Evolutionary conservation across 352 stramenopile genomes (phyloP).

Genomic region (Globisporangium viniferum): DNA sequence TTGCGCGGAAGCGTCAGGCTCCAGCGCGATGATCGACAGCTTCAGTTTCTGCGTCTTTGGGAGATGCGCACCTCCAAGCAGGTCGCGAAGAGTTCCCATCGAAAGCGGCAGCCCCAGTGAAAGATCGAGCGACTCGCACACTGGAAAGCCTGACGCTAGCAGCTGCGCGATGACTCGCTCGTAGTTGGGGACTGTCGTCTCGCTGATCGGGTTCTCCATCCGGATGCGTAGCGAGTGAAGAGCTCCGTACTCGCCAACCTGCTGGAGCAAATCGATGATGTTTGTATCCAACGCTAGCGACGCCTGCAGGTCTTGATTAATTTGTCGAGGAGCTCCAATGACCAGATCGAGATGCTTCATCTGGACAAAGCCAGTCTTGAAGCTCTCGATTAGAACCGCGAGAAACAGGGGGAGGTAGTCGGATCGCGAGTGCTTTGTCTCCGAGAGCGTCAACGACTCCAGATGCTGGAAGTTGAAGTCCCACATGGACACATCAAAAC

Average conservation of each 20-base stretch:
- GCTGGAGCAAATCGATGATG: slow-evolving; percentile 22
- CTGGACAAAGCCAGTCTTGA: slow-evolving; percentile 48
- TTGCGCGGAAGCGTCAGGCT: not conserved
- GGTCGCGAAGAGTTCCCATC: slow-evolving; percentile 13
- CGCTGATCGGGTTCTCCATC: slow-evolving; percentile 14
- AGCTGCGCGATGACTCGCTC: slow-evolving; percentile 29
- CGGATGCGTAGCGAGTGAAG: slow-evolving; percentile 23
- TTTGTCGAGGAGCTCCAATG: slow-evolving; percentile 1
- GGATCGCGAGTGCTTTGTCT: slow-evolving; percentile 28
- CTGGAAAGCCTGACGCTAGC: slow-evolving; percentile 35
- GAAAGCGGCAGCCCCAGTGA: slow-evolving; percentile 22
- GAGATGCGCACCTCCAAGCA: slow-evolving; percentile 21
- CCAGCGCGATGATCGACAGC: slow-evolving; percentile 20
- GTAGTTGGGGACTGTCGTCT: slow-evolving; percentile 9
- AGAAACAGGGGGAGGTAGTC: slow-evolving; percentile 38
- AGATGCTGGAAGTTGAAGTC: slow-evolving; percentile 48
- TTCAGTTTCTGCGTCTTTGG: slow-evolving; percentile 22
- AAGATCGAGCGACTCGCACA: slow-evolving; percentile 46
- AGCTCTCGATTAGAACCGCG: slow-evolving; percentile 37
- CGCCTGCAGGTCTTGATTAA: not conserved
- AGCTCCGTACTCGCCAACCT: slow-evolving; percentile 23
- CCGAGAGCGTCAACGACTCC: slow-evolving; percentile 33
- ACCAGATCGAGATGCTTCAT: slow-evolving; percentile 49
- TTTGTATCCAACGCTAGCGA: slow-evolving; percentile 14
- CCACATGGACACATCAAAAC: slow-evolving; percentile 26